These are phyloP conservation scores for Xylaria multiplex DNA, from an alignment of 2,329 filamentous ascomycete species.

Conservation along the genomic window DNA sequence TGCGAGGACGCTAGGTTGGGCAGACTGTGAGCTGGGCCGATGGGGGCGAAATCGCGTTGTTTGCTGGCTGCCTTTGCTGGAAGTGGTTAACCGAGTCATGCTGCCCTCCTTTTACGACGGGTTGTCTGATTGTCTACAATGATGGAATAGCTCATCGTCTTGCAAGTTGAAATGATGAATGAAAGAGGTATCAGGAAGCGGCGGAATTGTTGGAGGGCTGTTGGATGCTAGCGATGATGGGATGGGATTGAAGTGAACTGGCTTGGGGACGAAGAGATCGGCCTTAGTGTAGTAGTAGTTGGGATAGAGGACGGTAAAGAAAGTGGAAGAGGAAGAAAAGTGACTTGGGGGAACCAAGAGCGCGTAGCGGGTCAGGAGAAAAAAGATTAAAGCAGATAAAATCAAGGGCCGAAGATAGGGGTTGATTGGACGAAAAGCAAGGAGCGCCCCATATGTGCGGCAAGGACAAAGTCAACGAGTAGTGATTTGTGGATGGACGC, in stretches of 20 bases:
- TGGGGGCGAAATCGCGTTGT: constrained; percentile 21
- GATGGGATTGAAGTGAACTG: constrained; percentile 12
- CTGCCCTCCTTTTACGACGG: constrained; percentile 6
- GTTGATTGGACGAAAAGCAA: constrained; percentile 42
- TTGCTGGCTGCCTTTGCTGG: constrained; percentile 28
- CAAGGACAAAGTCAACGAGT: constrained; percentile 40
- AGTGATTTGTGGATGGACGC: constrained; percentile 46
- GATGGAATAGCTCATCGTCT: not conserved
- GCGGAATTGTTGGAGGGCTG: not conserved
- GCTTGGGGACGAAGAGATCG: constrained; percentile 20
- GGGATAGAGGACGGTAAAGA: constrained; percentile 18
- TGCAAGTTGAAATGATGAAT: not conserved
- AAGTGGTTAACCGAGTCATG: constrained; percentile 47
- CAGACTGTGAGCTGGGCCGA: constrained; percentile 28
- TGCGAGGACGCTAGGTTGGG: constrained; percentile 37
- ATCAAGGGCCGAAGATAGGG: constrained; percentile 41
- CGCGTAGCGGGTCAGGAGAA: constrained; percentile 42
- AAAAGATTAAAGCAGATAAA: constrained; percentile 45
- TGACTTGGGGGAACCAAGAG: constrained; percentile 46
- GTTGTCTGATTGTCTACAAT: not conserved
- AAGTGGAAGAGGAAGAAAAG: constrained; percentile 39
- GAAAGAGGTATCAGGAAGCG: not conserved
- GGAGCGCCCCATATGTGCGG: constrained; percentile 45
- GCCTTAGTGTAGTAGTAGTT: not conserved
- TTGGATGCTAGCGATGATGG: not conserved